Evolutionary conservation across 345 rosid species (phyloP), one percentile per base, ranked within the genome.

Genomic region (Physaria fendleri): DNA sequence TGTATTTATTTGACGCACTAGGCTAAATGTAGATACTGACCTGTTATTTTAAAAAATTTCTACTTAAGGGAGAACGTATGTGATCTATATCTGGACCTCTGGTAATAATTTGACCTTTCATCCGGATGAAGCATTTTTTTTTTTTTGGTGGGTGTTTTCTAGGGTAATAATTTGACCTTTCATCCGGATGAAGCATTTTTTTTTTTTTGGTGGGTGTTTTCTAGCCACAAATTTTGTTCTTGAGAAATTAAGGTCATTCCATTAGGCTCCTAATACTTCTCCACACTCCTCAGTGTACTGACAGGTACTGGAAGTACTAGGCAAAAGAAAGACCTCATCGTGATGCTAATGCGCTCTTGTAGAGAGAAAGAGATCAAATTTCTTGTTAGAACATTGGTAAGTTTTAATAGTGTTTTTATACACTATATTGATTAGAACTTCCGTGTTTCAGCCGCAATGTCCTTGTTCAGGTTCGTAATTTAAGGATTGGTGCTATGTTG

Each of bases 401-500:
- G 76, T 58, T 38, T 64, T 49, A 42, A 8, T 20, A 5, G 0
- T 1, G 6, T 0, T 5, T 29, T 1, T 2, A 22, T 32, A 8
- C 12, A n/a, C n/a, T n/a, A 22, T 30, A 49, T 6, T 30, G 38
- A 49, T 14, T 8, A 0, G 13, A 33, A 39, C 39, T 9, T 41
- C 18, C 2, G 6, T 42, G 29, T 29, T 59, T 41, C 45, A 34
- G 22, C 45, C 33, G 25, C 37, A 2, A 47, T 45, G 7, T 59
- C 20, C 23, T 1, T 63, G 41, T 63, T 45, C 49, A 87, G 94
- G 82, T 83, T 53, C 85, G 91, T 74, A 90, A 90, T 76, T 70
- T 90, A 57, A 78, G 96, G 55, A 90, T 87, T 78, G 96, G 94
- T 50, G 97, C 97, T 60, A 81, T 87, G 97, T 79, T 90, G 83